Base-by-base conservation (phyloP, 257 asterid species). In the Fraxinus pennsylvanica region DNA sequence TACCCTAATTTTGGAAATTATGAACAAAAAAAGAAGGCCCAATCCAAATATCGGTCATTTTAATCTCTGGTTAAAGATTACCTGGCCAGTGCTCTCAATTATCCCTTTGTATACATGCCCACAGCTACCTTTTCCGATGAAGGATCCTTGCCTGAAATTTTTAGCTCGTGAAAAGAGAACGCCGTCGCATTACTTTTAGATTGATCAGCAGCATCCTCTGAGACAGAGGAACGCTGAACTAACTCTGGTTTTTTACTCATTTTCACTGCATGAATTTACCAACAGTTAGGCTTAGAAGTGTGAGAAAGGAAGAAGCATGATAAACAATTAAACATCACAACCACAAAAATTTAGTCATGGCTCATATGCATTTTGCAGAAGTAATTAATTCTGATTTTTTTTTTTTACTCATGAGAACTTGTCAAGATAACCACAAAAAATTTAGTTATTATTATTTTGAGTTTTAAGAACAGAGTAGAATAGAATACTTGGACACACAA, bases 41-140 rank as follows among this genome's bases (percentile, higher is more conserved):
- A 30, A 30, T 30, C 33, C 33, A 30, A 30, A 30, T 43, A 71
- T 17, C 76, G 15, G 21, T 15, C 43, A 38, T n/a, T 15, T 17
- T 35, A 43, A 6, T 52, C n/a, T 5, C n/a, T 29, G 35, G 76
- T 9, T 12, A 14, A 67, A 27, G 59, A 75, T 75, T 76, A 87
- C 91, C 89, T 79, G 90, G 57, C 84, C 80, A 38, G 76, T 84
- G 47, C 33, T 41, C 36, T 57, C 84, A n/a, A 86, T 32, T 25
- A 30, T 21, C 54, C 92, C 88, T 76, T 73, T 85, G 79, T 72
- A 82, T 14, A 89, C 91, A n/a, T 84, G 45, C 57, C 92, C 91
- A 30, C 85, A 87, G 45, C 92, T 87, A 25, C 91, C 91, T 79
- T 84, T 78, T 41, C 93, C 91, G 41, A 89, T 41, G 17, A 81